Percentiles rank a stretch among this genome's conserved stretches.
These are phyloP conservation scores for Daldinia loculata DNA, from an alignment of 495 filamentous ascomycete species.

Conservation along the genomic window DNA sequence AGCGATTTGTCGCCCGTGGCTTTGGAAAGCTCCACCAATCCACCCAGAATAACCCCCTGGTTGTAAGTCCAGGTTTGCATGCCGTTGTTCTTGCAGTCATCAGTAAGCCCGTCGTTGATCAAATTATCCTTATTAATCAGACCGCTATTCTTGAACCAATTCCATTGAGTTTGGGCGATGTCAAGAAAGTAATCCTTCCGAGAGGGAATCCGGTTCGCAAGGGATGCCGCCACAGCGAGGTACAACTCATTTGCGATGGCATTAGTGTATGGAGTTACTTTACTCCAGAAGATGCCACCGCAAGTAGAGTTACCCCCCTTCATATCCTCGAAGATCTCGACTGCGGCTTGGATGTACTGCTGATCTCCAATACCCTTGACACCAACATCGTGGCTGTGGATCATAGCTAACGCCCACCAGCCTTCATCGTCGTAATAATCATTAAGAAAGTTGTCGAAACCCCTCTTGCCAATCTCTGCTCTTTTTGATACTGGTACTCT, in stretches of 20 bases:
- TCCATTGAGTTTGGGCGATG: constrained; percentile 67
- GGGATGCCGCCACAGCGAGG: constrained; percentile 71
- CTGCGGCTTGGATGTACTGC: constrained; percentile 64
- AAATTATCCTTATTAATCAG: constrained; percentile 71
- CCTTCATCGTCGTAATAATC: constrained; percentile 75
- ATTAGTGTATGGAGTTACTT: constrained; percentile 66
- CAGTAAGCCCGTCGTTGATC: constrained; percentile 74
- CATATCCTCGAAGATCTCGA: constrained; percentile 70
- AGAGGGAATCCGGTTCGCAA: constrained; percentile 69
- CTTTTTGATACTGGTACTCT: constrained; percentile 31
- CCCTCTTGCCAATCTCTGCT: constrained; percentile 38
- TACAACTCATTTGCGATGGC: constrained; percentile 83
- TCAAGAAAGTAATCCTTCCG: constrained; percentile 61
- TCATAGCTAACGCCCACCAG: constrained; percentile 76
- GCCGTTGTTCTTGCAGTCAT: constrained; percentile 70
- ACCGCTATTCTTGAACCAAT: constrained; percentile 72
- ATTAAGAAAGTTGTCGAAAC: constrained; percentile 64
- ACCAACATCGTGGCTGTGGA: constrained; percentile 68
- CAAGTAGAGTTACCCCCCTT: constrained; percentile 62
- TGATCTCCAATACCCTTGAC: constrained; percentile 55
- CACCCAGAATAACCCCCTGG: constrained; percentile 80
- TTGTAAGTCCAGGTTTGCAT: constrained; percentile 77
- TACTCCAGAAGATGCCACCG: constrained; percentile 78
- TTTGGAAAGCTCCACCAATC: constrained; percentile 69
- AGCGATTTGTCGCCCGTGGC: constrained; percentile 63